These are phyloP conservation scores for Pluteus cervinus DNA, from an alignment of 768 basidiomycete genomes.

Conservation along the genomic window DNA sequence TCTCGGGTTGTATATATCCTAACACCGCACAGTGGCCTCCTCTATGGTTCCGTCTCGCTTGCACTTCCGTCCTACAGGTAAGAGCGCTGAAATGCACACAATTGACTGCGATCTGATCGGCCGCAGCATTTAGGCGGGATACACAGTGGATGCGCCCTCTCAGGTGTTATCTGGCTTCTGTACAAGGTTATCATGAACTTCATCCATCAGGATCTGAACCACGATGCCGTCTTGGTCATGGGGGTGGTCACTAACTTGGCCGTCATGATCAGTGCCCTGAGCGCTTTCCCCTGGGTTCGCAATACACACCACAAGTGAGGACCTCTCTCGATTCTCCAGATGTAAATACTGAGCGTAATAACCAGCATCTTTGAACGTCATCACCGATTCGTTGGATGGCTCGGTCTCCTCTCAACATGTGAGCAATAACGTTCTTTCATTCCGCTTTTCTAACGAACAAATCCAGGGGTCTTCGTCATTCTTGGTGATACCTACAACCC, in stretches of 20 bases:
- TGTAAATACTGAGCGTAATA: slow-evolving; percentile 3
- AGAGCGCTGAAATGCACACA: slow-evolving; percentile 2
- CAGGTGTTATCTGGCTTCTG: slow-evolving; percentile 66
- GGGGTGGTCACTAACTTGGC: slow-evolving; percentile 54
- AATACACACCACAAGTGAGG: slow-evolving; percentile 77
- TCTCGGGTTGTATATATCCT: neutral
- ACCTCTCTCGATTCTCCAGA: neutral
- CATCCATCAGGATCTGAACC: slow-evolving; percentile 39
- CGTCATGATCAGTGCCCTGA: slow-evolving; percentile 52
- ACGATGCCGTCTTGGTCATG: slow-evolving; percentile 52
- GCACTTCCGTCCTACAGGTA: slow-evolving; percentile 69
- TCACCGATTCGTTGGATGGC: slow-evolving; percentile 78
- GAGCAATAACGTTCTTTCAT: slow-evolving; percentile 6
- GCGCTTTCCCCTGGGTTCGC: slow-evolving; percentile 75
- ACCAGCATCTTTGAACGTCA: slow-evolving; percentile 71
- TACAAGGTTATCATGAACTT: slow-evolving; percentile 56
- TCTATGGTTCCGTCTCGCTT: slow-evolving; percentile 63
- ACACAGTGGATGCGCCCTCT: slow-evolving; percentile 69
- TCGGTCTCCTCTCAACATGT: slow-evolving; percentile 47
- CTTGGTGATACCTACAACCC: slow-evolving; percentile 59
- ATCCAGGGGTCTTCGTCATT: slow-evolving; percentile 58
- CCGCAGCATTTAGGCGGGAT: slow-evolving; percentile 71
- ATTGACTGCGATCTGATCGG: slow-evolving; percentile 7
- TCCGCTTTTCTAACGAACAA: neutral
- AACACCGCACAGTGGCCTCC: slow-evolving; percentile 54